Evolutionary conservation across 73 alveolate genomes (phyloP), one percentile per base, ranked within the genome.

Genomic region (Uronychia setigera): DNA sequence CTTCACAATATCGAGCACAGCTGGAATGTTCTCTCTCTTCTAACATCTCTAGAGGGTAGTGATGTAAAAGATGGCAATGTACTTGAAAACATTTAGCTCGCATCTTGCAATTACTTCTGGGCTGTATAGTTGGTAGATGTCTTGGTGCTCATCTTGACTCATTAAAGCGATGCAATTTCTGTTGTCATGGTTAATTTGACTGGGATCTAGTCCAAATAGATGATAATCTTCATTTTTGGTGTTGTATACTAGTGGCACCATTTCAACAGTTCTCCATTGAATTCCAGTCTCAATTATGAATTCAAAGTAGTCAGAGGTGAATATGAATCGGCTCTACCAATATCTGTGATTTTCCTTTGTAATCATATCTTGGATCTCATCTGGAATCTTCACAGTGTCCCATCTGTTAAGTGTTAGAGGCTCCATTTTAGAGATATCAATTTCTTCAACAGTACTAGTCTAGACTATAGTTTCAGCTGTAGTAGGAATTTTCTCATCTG

Each of bases 271-370:
- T 33, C 83, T 84, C 95, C 95, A 90, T 29, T 78, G 77, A 29
- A 82, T 31, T 0, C 87, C 59, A 1, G 90, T 33, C 13, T 87
- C 94, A 33, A 58, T 26, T 0, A 93, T 87, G 60, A 93, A 93
- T 31, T 87, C 94, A 32, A 81, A 84, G 67, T 90, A 93, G 31
- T 93, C 97, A 33, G 74, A 83, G 26, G 89, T 91, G 59, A 90
- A 93, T 67, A 93, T 77, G 76, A 85, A 84, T 58, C 93, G 76
- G 59, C 75, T 80, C 74, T 91, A 58, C 93, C 93, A 87, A 32
- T 81, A 91, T 32, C 79, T 91, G 78, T 81, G 80, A 81, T 91
- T 91, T 74, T 91, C 95, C 59, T 79, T 46, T 14, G 80, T 80
- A 33, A 86, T 86, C 87, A 82, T 83, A 30, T 82, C 92, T 29